phyloP scores from a whole-genome alignment of 345 rosid genomes.

The Salix udensis region DNA sequence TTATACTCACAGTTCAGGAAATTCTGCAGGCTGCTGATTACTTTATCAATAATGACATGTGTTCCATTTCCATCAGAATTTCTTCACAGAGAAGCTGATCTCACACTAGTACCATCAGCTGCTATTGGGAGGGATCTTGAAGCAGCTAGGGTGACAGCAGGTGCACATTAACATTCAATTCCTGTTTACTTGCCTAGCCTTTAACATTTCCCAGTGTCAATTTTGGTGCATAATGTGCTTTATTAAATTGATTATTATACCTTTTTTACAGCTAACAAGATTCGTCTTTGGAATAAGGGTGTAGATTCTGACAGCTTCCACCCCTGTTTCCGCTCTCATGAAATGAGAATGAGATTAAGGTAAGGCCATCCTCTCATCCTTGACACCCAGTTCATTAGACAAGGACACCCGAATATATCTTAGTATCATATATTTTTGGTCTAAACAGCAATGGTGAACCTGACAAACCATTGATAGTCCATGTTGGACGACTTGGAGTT shows the following conservation, averaged over 20 bases:
- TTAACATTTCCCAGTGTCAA: background rate
- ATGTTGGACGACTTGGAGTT: constrained; percentile 92
- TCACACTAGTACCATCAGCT: constrained; percentile 90
- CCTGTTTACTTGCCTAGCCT: background rate
- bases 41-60: background rate
- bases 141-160: constrained; percentile 85
- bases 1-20: background rate
- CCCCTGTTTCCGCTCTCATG: constrained; percentile 67
- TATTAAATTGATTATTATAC: constrained; percentile 18
- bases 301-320: constrained; percentile 92
- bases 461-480: constrained; percentile 80
- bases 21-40: background rate
- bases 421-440: constrained; percentile 13
- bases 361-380: constrained; percentile 9
- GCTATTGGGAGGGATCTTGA: constrained; percentile 83
- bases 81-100: constrained; percentile 98
- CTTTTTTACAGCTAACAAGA: constrained; percentile 66
- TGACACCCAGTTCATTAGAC: background rate
- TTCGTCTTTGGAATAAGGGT: constrained; percentile 97
- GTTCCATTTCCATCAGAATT: constrained; percentile 51
- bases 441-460: constrained; percentile 78
- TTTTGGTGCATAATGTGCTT: background rate
- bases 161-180: constrained; percentile 32
- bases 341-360: constrained; percentile 89
- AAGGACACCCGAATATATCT: constrained; percentile 6